Conservation (phyloP, 257 asterid species). For the Solanum tacnaense region DNA sequence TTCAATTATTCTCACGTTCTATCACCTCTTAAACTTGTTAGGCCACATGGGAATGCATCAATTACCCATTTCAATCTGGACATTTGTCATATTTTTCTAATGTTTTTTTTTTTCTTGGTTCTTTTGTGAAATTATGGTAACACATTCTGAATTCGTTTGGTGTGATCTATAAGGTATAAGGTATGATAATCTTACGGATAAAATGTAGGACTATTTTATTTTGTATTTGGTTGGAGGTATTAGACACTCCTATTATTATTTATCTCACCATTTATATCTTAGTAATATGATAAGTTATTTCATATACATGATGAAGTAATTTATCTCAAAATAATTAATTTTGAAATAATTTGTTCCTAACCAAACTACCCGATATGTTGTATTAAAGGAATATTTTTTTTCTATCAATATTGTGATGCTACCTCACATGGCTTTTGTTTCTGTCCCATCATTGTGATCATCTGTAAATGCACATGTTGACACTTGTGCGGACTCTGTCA, state of each 20-base stretch:
- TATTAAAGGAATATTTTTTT: not conserved
- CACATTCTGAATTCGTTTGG: not conserved
- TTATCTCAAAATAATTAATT: no score
- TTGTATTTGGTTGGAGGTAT: no score
- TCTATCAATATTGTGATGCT: not conserved
- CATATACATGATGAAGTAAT: no score
- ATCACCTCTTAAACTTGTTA: not conserved
- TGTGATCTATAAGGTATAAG: no score
- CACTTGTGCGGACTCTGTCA: not conserved
- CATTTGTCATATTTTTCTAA: not conserved
- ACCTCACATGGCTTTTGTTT: not conserved
- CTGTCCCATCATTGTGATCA: not conserved
- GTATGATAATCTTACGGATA: no score
- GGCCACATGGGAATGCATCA: not conserved
- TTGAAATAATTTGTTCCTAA: no score
- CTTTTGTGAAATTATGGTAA: not conserved
- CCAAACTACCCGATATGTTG: not conserved
- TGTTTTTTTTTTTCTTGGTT: not conserved
- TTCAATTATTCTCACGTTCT: constrained; percentile 8
- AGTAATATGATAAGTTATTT: no score
- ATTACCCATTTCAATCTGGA: not conserved
- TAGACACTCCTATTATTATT: fast-evolving
- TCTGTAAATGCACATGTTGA: not conserved
- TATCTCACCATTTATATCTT: no score
- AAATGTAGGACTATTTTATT: no score